Evolutionary conservation across 305 asterid species (phyloP).

Genomic region (Salvia sclarea): DNA sequence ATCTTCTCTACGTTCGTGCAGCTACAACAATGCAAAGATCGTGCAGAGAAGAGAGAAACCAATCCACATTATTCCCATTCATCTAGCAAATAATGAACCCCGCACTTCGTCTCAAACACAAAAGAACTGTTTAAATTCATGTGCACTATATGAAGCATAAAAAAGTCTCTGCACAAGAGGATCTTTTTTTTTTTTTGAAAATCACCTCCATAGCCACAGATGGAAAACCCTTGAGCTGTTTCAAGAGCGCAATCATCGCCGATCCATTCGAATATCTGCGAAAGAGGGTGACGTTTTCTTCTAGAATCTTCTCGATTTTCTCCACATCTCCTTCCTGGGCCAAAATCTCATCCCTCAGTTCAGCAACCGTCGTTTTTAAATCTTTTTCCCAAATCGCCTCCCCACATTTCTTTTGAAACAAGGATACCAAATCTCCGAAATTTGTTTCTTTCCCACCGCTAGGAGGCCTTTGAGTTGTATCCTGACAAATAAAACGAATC

Average conservation of each 20-base stretch:
- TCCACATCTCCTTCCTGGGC: conserved; percentile 40
- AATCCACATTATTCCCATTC: background rate
- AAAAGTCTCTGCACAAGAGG: no score
- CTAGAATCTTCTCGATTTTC: conserved; percentile 49
- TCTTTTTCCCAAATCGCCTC: conserved; percentile 27
- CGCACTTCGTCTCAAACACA: background rate
- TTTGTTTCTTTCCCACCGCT: conserved; percentile 24
- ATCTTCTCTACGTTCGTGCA: background rate
- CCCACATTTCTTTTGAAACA: conserved; percentile 41
- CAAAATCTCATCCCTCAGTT: conserved; percentile 54
- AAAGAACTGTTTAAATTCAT: background rate
- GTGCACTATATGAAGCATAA: background rate
- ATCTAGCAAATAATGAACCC: background rate
- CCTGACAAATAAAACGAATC: conserved; percentile 36
- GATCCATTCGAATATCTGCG: conserved; percentile 56
- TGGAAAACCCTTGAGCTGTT: conserved; percentile 48
- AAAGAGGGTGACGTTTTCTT: conserved; percentile 58
- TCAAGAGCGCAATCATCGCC: conserved; percentile 64
- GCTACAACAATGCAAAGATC: background rate
- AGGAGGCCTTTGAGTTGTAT: conserved; percentile 29
- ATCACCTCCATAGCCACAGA: conserved; percentile 64
- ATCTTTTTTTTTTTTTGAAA: no score
- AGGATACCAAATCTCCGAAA: conserved; percentile 33
- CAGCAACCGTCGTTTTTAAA: conserved; percentile 40
- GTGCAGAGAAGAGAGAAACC: background rate